Conservation (phyloP, 371 early-diverging fungal genomes). For the Choanephora cucurbitarum region DNA sequence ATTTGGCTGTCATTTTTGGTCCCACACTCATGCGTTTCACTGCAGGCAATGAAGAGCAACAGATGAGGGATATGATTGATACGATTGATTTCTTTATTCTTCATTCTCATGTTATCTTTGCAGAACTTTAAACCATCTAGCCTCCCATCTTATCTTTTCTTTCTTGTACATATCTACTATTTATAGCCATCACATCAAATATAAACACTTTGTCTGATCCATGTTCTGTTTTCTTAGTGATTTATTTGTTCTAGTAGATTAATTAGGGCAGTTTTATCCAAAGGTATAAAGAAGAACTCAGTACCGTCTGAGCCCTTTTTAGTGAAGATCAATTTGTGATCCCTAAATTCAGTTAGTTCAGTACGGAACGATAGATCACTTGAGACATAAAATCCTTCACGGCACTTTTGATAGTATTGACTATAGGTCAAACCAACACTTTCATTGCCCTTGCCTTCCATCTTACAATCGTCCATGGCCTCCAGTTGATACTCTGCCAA, state of each 20-base stretch:
- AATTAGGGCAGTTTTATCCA: constrained; percentile 63
- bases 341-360: constrained; percentile 88
- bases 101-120: constrained; percentile 27
- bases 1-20: constrained; percentile 92
- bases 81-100: constrained; percentile 24
- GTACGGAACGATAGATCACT: constrained; percentile 82
- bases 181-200: too few species aligned
- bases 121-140: constrained; percentile 14
- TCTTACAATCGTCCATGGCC: constrained; percentile 50
- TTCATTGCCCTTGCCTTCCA: constrained; percentile 39
- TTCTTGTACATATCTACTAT: not conserved
- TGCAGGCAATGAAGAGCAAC: constrained; percentile 26
- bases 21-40: constrained; percentile 78
- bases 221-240: not conserved
- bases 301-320: constrained; percentile 71
- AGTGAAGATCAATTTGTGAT: constrained; percentile 83
- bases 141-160: not conserved
- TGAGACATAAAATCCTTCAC: constrained; percentile 82
- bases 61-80: constrained; percentile 23
- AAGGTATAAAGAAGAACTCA: constrained; percentile 82
- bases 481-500: constrained; percentile 74
- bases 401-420: constrained; percentile 69
- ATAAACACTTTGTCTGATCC: too few species aligned
- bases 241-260: constrained; percentile 62
- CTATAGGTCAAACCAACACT: constrained; percentile 63